Evolutionary conservation across 2,329 filamentous ascomycete species (phyloP).

Genomic region (Peltaster fructicola): DNA sequence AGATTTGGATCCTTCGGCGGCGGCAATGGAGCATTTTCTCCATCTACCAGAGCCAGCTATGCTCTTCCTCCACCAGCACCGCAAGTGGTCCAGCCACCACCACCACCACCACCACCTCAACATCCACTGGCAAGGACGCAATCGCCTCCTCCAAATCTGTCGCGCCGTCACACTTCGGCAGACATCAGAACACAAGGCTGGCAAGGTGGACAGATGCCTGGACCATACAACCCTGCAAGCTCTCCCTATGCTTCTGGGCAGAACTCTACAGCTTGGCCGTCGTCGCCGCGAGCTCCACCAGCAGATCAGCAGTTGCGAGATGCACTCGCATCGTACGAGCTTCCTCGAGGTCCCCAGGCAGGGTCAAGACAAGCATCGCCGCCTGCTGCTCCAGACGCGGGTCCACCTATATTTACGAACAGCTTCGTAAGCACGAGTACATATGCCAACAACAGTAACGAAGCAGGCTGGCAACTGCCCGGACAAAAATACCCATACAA

Average conservation of each 20-base stretch:
- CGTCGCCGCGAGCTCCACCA: slow-evolving; percentile 37
- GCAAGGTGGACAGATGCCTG: slow-evolving; percentile 48
- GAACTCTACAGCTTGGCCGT: slow-evolving; percentile 46
- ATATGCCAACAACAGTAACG: slow-evolving; percentile 31
- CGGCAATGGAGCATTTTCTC: slow-evolving; percentile 43
- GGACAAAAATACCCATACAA: slow-evolving; percentile 32
- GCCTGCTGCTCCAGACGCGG: slow-evolving; percentile 19
- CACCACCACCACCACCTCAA: slow-evolving; percentile 35
- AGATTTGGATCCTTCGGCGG: slow-evolving; percentile 75
- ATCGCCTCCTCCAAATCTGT: slow-evolving; percentile 48
- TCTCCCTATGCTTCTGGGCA: slow-evolving; percentile 52
- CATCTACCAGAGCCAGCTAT: slow-evolving; percentile 49
- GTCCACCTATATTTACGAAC: slow-evolving; percentile 24
- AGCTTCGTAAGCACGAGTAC: slow-evolving; percentile 33
- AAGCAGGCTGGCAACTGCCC: slow-evolving; percentile 39
- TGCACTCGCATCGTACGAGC: slow-evolving; percentile 47
- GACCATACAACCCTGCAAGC: slow-evolving; percentile 14
- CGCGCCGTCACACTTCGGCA: slow-evolving; percentile 79
- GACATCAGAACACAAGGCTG: slow-evolving; percentile 62
- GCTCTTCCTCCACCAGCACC: slow-evolving; percentile 45
- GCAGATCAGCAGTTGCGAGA: slow-evolving; percentile 45
- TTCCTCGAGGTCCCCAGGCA: slow-evolving; percentile 33
- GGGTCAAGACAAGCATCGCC: slow-evolving; percentile 37
- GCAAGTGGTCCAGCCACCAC: no score
- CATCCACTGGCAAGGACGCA: slow-evolving; percentile 40